Evolutionary conservation across 225 moss, liverwort and hornwort species (phyloP), one percentile per base, ranked within the genome.

Genomic region (Marchantia polymorpha): DNA sequence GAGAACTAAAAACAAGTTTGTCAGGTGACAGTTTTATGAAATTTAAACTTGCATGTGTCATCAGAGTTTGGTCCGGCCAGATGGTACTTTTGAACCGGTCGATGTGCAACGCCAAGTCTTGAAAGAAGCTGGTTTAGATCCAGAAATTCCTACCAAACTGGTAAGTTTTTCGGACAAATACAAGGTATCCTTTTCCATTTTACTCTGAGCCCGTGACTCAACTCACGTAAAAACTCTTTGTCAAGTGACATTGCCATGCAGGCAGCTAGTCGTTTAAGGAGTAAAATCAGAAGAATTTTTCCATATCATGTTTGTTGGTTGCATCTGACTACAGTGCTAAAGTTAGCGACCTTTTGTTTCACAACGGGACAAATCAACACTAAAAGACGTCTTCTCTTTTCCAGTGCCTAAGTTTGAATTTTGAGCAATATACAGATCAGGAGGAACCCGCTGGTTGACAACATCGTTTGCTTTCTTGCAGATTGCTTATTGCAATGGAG

Each of bases 401-500:
- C 64, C 17, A 58, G 9, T 58, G 58, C 17, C 58, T 0, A 16
- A 15, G 12, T 10, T 17, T 58, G 13, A 16, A 15, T 17, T 58
- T 20, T 58, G 58, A 16, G 58, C 19, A 16, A 58, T 5, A 58
- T 4, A 16, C 58, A 58, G 6, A 20, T 6, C 20, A 5, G 19
- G 58, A 58, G 16, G 16, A 58, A 58, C 58, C 39, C 20, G 26
- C 67, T 67, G 67, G 16, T 10, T 67, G n/a, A 67, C 23, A 7
- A 58, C n/a, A 12, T 22, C 29, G 11, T 82, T 25, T 10, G 15
- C 31, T n/a, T 54, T 19, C 3, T 4, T 11, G 50, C 68, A 82
- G 82, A 77, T 82, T 72, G 82, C 82, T 13, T 82, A 82, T 46
- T 82, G 82, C 55, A 82, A 82, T 59, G 82, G 82, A 23, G 82